Evolutionary conservation across 192 early-diverging fungal genomes (phyloP).

Genomic region (Oehlia diaphana): DNA sequence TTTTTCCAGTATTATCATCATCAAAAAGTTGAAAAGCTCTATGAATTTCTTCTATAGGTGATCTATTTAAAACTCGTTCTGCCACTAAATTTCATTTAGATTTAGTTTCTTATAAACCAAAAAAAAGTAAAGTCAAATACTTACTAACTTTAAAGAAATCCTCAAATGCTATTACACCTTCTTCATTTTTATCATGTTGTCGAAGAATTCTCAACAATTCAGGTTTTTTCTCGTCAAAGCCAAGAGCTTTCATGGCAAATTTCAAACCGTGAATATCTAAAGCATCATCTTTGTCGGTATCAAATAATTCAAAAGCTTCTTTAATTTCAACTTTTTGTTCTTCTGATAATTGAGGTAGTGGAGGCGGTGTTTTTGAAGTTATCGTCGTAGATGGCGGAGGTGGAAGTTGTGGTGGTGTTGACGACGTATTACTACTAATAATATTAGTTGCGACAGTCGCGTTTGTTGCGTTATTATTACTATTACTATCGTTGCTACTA

Average conservation of each 20-base stretch:
- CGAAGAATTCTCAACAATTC: conserved; percentile 74
- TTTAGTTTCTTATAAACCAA: neutral
- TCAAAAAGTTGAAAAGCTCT: conserved; percentile 84
- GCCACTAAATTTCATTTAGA: conserved; percentile 20
- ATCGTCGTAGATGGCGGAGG: neutral
- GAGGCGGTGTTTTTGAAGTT: neutral
- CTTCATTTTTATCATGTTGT: conserved; percentile 56
- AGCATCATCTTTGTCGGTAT: conserved; percentile 65
- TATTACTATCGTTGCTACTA: neutral
- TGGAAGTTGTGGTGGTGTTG: neutral
- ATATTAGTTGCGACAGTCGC: neutral
- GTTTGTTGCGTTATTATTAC: neutral
- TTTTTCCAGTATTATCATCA: conserved; percentile 64
- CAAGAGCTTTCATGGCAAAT: conserved; percentile 82
- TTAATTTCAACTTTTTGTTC: conserved; percentile 69
- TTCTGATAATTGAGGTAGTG: conserved; percentile 36
- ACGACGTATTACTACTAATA: neutral
- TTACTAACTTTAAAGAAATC: conserved; percentile 73
- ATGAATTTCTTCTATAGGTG: conserved; percentile 80
- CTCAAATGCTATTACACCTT: conserved; percentile 60
- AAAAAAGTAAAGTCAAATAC: conserved; percentile 27
- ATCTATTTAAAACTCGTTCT: conserved; percentile 66
- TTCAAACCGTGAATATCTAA: conserved; percentile 86
- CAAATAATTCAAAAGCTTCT: conserved; percentile 64
- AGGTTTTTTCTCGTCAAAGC: conserved; percentile 81